Conservation (phyloP, 345 rosid species). For the Acer campestre region DNA sequence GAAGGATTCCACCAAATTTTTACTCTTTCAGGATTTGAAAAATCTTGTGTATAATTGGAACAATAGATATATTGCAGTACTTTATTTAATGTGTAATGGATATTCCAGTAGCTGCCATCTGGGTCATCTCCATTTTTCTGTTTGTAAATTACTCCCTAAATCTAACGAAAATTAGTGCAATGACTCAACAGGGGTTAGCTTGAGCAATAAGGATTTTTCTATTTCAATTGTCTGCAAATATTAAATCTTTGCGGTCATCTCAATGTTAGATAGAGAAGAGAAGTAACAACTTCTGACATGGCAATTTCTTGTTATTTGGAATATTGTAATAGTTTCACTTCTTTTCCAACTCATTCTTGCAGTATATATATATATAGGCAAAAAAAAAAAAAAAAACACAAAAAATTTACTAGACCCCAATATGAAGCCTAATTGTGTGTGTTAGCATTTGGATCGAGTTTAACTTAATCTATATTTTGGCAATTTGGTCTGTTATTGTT, state of each 20-base stretch:
- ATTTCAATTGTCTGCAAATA: not conserved
- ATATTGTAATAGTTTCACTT: not conserved
- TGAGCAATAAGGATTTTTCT: not conserved
- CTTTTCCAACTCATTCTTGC: not conserved
- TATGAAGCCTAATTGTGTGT: not conserved
- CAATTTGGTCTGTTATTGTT: slow-evolving; percentile 1
- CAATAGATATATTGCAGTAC: not conserved
- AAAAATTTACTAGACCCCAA: not conserved
- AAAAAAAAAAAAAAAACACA: not conserved
- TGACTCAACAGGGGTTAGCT: not conserved
- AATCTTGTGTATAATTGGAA: not conserved
- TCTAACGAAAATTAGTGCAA: not conserved
- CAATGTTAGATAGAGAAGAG: not conserved
- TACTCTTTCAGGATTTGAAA: not conserved
- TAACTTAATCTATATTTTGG: not conserved
- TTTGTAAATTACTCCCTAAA: not conserved
- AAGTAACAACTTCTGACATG: not conserved
- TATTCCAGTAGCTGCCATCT: not conserved
- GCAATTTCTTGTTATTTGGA: not conserved
- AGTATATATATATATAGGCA: not conserved
- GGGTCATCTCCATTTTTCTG: not conserved
- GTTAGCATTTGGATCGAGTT: not conserved
- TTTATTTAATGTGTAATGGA: not conserved
- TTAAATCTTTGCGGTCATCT: not conserved
- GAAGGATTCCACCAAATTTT: not conserved